phyloP scores from a whole-genome alignment of 257 asterid genomes.

The Mitragyna speciosa region DNA sequence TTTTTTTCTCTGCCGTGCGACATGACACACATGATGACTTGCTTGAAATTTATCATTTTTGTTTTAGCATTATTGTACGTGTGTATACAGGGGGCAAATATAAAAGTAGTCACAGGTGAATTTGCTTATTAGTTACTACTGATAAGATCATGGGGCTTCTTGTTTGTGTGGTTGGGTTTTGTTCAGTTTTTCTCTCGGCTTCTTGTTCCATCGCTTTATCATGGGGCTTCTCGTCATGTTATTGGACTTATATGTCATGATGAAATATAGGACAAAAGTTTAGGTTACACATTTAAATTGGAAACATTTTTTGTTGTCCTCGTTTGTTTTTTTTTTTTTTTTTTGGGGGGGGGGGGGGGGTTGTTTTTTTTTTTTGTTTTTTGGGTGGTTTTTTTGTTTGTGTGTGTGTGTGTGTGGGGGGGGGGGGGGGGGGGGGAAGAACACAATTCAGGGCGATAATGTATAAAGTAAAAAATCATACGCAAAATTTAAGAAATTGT shows the following conservation, averaged over 20 bases:
- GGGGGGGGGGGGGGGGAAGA: no score
- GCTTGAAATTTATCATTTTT: no score
- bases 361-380: no score
- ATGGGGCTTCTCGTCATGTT: not conserved
- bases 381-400: no score
- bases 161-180: not conserved
- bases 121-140: not conserved
- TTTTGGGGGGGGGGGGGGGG: no score
- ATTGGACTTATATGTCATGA: not conserved
- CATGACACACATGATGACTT: no score
- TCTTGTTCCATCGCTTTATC: slow-evolving; percentile 2
- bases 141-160: not conserved
- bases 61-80: not conserved
- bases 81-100: not conserved
- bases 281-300: not conserved
- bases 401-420: no score
- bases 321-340: no score
- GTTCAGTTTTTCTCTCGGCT: not conserved
- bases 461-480: no score
- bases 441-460: no score
- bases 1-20: no score
- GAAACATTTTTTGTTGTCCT: not conserved
- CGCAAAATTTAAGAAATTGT: no score
- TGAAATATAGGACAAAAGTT: not conserved
- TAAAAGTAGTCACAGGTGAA: not conserved